Percentiles rank a stretch among this genome's conserved stretches.
Evolutionary conservation across 2,329 filamentous ascomycete genomes (phyloP).

Genomic region (Aspergillus bombycis): DNA sequence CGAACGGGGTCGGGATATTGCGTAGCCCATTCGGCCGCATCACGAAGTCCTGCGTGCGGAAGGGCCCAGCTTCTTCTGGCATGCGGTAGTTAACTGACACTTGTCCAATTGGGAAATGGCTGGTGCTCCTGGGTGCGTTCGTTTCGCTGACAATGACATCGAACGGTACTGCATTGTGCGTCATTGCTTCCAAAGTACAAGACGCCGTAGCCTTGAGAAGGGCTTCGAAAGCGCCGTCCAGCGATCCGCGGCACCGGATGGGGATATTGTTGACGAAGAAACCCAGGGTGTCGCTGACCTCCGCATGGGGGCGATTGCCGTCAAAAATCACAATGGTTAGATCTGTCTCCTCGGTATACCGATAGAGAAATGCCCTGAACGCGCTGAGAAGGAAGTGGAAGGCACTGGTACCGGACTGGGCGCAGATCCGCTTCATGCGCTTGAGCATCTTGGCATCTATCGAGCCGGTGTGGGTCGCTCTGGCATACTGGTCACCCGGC

Average conservation of each 20-base stretch:
- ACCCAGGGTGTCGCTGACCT: not conserved
- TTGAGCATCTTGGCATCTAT: not conserved
- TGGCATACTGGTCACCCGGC: too few relatives aligned
- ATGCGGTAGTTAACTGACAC: constrained; percentile 7
- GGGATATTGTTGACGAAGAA: constrained; percentile 10
- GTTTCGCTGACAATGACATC: constrained; percentile 6
- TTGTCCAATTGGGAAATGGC: constrained; percentile 8
- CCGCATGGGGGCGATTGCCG: constrained; percentile 7
- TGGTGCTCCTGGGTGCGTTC: not conserved
- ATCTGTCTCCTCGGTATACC: constrained; percentile 4
- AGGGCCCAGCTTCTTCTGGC: not conserved
- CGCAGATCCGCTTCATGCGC: constrained; percentile 8
- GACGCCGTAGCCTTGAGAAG: not conserved
- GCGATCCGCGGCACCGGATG: not conserved
- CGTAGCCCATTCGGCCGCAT: not conserved
- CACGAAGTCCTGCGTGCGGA: not conserved
- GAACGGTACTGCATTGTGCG: constrained; percentile 2
- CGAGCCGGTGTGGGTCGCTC: too few relatives aligned
- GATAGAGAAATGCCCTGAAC: constrained; percentile 7
- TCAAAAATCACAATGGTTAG: constrained; percentile 7
- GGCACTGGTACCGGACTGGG: not conserved
- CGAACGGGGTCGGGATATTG: constrained; percentile 4
- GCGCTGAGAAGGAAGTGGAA: constrained; percentile 5
- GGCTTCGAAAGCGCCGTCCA: not conserved
- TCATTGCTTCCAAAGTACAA: not conserved